phyloP scores from a whole-genome alignment of 352 stramenopile genomes.

The Phytophthora foliorum region DNA sequence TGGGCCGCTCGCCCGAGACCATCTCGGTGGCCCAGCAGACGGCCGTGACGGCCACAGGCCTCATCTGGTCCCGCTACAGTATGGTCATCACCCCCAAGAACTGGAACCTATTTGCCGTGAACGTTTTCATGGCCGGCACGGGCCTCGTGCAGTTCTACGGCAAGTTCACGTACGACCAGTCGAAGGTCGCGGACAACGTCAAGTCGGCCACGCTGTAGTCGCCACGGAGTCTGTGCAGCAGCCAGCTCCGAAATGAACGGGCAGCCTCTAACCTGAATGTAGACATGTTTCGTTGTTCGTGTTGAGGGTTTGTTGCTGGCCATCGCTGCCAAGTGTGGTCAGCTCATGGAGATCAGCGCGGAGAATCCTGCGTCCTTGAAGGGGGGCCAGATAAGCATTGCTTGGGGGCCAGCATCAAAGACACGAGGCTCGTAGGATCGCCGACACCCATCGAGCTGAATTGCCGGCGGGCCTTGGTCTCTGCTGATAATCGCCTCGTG shows the following conservation, averaged over 20 bases:
- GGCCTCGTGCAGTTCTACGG: constrained; percentile 85
- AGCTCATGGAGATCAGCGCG: neutral
- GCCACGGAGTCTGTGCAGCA: neutral
- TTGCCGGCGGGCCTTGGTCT: no score
- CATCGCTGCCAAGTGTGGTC: no score
- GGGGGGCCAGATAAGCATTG: constrained; percentile 23
- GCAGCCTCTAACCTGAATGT: constrained; percentile 17
- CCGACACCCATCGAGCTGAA: constrained; percentile 20
- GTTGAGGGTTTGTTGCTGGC: neutral
- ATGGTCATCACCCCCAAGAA: constrained; percentile 91
- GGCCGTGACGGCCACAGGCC: constrained; percentile 78
- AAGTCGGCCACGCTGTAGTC: constrained; percentile 2
- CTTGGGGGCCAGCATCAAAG: constrained; percentile 6
- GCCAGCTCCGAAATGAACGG: constrained; percentile 12
- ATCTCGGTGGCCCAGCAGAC: constrained; percentile 88
- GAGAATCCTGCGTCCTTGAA: constrained; percentile 19
- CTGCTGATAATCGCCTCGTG: no score
- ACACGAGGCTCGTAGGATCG: constrained; percentile 2
- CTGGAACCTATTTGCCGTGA: constrained; percentile 92
- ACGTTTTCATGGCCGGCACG: constrained; percentile 89
- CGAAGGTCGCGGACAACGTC: constrained; percentile 47
- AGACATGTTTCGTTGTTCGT: constrained; percentile 18
- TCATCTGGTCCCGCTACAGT: constrained; percentile 93
- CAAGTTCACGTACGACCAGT: constrained; percentile 73
- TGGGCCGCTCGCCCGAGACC: constrained; percentile 78